Evolutionary conservation across 176 grass and related monocot genomes (phyloP), one percentile per base, ranked within the genome.

Genomic region (Aechmea fasciata): DNA sequence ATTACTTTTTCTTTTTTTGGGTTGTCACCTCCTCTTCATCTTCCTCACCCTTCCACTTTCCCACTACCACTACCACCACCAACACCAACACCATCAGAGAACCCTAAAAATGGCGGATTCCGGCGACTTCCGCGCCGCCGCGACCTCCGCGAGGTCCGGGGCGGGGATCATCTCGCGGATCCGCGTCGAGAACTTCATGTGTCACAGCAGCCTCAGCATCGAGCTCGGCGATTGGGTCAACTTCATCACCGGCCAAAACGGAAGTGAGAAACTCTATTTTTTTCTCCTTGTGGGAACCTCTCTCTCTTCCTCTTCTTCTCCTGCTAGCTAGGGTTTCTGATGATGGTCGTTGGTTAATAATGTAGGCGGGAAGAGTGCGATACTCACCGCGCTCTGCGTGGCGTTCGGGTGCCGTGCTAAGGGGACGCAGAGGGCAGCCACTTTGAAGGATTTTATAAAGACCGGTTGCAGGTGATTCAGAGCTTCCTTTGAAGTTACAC

Each of bases 121-220:
- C n/a, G 62, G 20, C 19, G 52, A 9, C 49, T 69, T 69, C 8
- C 17, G 9, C 2, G 75, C 33, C 28, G 19, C 65, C 67, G 52
- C 65, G 66, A 77, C 49, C 10, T n/a, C 33, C 13, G 17, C 68
- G 65, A 68, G 48, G 55, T 73, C 80, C 70, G 79, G 67, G 19
- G 81, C 88, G 57, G 93, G 86, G 79, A 83, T 85, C 48, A 89
- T 92, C 57, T 69, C 89, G 11, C 75, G 72, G 69, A 85, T 97
- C 65, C 75, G 79, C 3, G 74, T 97, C 52, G 93, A 97, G 86
- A 97, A 97, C 50, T 97, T 97, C 71, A 97, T 97, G 93, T 97
- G 93, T 67, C 93, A 97, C 65, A 85, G 83, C 64, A 90, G 93
- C 71, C 82, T 97, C 65, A 83, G 81, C 50, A 85, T 97, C 68